These are phyloP conservation scores for Moesziomyces globuligerus DNA, from an alignment of 1,284 basidiomycete species.

Conservation along the genomic window DNA sequence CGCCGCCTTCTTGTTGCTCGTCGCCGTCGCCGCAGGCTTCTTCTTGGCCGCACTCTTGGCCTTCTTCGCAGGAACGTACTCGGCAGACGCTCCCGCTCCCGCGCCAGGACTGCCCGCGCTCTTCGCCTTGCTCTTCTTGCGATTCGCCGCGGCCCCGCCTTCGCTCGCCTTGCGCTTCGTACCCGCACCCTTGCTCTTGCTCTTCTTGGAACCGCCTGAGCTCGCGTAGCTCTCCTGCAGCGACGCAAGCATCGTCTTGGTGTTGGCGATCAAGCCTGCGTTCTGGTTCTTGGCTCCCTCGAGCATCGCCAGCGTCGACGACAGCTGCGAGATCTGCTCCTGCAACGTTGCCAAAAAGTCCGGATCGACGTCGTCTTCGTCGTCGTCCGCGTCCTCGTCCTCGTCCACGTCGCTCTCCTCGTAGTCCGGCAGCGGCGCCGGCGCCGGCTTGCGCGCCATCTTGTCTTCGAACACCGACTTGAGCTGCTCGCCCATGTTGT, in stretches of 20 bases:
- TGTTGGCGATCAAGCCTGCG: conserved; percentile 55
- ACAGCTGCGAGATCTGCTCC: conserved; percentile 56
- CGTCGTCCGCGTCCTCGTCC: conserved; percentile 60
- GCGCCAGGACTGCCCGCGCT: conserved; percentile 24
- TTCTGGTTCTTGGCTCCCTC: conserved; percentile 60
- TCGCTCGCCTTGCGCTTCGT: conserved; percentile 55
- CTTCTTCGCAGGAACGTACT: conserved; percentile 50
- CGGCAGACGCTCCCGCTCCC: conserved; percentile 12
- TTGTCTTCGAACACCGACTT: conserved; percentile 89
- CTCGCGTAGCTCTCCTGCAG: conserved; percentile 52
- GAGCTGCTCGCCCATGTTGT: conserved; percentile 72
- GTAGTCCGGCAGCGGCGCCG: conserved; percentile 59
- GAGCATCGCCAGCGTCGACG: conserved; percentile 55
- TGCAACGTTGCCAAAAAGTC: conserved; percentile 52
- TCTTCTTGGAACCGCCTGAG: conserved; percentile 49
- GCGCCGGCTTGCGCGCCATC: conserved; percentile 79
- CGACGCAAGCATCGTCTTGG: conserved; percentile 54
- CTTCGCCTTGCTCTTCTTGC: conserved; percentile 52
- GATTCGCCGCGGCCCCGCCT: conserved; percentile 20
- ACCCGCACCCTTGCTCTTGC: conserved; percentile 47
- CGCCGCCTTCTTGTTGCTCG: conserved; percentile 46
- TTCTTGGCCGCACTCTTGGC: conserved; percentile 55
- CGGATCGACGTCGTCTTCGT: conserved; percentile 52
- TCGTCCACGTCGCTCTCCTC: conserved; percentile 69
- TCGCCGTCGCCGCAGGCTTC: conserved; percentile 26